Conservation (phyloP, 192 early-diverging fungal species). For the Coemansia sp. region DNA sequence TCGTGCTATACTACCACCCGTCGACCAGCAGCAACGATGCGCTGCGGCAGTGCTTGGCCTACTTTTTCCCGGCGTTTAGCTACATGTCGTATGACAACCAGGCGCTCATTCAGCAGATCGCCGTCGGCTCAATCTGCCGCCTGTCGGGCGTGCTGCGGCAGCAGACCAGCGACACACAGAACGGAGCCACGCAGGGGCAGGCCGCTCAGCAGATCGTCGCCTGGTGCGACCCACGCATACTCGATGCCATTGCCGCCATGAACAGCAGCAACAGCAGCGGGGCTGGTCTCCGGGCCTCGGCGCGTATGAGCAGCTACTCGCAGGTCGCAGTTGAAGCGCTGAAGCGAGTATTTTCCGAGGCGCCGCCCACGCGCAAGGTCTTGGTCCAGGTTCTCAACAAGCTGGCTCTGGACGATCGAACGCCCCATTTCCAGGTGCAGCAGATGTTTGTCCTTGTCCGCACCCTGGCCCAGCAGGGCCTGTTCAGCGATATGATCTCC, state of each 20-base stretch:
- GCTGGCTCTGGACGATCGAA: slow-evolving; percentile 39
- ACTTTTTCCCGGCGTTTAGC: slow-evolving; percentile 82
- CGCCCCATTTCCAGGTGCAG: slow-evolving; percentile 29
- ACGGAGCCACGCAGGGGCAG: slow-evolving; percentile 41
- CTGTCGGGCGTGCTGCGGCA: slow-evolving; percentile 36
- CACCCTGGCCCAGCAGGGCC: slow-evolving; percentile 38
- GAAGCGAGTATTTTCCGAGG: slow-evolving; percentile 42
- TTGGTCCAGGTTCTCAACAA: slow-evolving; percentile 59
- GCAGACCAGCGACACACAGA: slow-evolving; percentile 17
- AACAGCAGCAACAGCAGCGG: slow-evolving; percentile 4
- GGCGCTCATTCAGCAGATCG: slow-evolving; percentile 55
- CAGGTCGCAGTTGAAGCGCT: slow-evolving; percentile 61
- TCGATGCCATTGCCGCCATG: slow-evolving; percentile 45
- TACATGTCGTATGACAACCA: slow-evolving; percentile 73
- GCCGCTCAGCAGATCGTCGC: slow-evolving; percentile 69
- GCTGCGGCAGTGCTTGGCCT: slow-evolving; percentile 79
- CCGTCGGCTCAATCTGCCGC: slow-evolving; percentile 26
- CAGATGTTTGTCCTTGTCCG: slow-evolving; percentile 45
- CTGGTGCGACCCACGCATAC: slow-evolving; percentile 71
- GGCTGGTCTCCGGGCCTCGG: neutral
- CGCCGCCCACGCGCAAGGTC: slow-evolving; percentile 55
- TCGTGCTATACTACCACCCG: slow-evolving; percentile 81
- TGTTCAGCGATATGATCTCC: slow-evolving; percentile 51
- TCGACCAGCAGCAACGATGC: slow-evolving; percentile 58
- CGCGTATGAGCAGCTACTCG: slow-evolving; percentile 31